Conservation (phyloP, 129 eudicot species). For the Glebionis coronaria region DNA sequence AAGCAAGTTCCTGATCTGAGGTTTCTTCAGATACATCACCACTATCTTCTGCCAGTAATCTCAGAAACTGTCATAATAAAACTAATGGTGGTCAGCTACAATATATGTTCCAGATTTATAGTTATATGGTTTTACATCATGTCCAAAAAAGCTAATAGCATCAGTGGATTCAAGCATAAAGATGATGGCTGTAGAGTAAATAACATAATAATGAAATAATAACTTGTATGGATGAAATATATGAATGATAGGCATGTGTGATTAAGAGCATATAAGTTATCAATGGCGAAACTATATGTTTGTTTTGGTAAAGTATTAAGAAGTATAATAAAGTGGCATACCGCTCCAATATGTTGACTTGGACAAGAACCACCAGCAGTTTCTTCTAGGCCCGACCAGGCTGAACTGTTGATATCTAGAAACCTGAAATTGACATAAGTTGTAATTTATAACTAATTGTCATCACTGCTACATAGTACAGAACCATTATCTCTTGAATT, state of each 20-base stretch:
- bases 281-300: background rate
- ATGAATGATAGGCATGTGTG: background rate
- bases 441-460: background rate
- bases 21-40: conserved; percentile 48
- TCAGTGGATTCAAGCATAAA: too few relatives aligned
- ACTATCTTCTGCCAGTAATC: conserved; percentile 73
- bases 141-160: too few relatives aligned
- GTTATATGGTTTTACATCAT: too few relatives aligned
- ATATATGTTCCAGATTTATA: too few relatives aligned
- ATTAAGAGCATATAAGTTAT: background rate
- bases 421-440: conserved; percentile 41
- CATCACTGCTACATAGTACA: background rate
- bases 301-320: background rate
- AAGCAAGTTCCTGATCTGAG: conserved; percentile 66
- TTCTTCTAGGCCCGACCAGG: conserved; percentile 92
- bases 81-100: conserved; percentile 17
- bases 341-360: conserved; percentile 84
- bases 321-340: conserved; percentile 22
- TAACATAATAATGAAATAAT: too few relatives aligned
- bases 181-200: background rate
- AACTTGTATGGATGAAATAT: too few relatives aligned
- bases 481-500: background rate
- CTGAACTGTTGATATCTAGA: conserved; percentile 54
- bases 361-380: conserved; percentile 59
- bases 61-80: conserved; percentile 58